Evolutionary conservation across 371 early-diverging fungal genomes (phyloP), one percentile per base, ranked within the genome.

Genomic region (Lichtheimia corymbifera): DNA sequence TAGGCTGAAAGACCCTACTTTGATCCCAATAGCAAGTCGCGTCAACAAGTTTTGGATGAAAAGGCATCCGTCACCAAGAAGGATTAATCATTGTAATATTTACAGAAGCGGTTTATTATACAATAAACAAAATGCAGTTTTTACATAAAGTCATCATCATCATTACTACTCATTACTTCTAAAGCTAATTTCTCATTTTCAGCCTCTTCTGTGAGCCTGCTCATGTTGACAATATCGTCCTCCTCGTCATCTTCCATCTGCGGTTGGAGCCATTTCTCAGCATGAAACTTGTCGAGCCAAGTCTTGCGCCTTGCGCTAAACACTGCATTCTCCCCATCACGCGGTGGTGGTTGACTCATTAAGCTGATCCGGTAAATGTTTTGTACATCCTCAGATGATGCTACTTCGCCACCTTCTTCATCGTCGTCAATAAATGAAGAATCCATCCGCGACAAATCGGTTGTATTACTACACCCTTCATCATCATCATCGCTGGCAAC

Each of bases 351-450:
- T 14, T 40, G 55, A n/a, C 45, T 25, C 45, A 56, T 44, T 11
- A 56, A 45, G 14, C 57, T 42, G 22, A 25, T 56, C 12, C 45
- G 57, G 45, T 56, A 56, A 15, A 56, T 56, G n/a, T n/a, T 35
- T 13, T 41, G 45, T 22, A n/a, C 18, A 22, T 47, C 47, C 45
- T 4, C 18, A 45, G 15, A 1, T 5, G 18, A 15, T n/a, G 7
- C 22, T 7, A 1, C 47, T 18, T 47, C 47, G 52, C 27, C 30
- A 43, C 44, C 53, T 4, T 14, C 35, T 7, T 25, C 43, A 9
- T n/a, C 60, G 17, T 59, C 60, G 22, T 59, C 35, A 27, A 59
- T 59, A 43, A 59, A 59, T 0, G 60, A 59, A n/a, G 54, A 25
- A 5, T 54, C 54, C 35, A 13, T 18, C 4, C 47, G 47, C 7